phyloP scores from a whole-genome alignment of 306 rosid species.

The Arachis hypogaea region DNA sequence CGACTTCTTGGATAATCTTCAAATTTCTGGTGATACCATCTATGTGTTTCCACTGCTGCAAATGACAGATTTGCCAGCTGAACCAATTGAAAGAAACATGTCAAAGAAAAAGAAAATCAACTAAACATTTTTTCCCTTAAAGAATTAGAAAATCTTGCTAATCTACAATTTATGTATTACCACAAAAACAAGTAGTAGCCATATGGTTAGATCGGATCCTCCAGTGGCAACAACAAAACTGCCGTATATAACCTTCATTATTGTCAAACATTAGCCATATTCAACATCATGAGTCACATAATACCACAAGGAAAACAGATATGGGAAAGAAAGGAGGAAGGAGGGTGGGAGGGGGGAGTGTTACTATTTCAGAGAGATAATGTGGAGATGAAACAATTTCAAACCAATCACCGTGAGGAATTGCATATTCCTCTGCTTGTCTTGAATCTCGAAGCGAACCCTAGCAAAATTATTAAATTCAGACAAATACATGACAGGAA shows the following conservation, averaged over 20 bases:
- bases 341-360: not conserved
- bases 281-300: constrained; percentile 2
- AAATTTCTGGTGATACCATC: constrained; percentile 79
- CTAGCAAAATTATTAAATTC: constrained; percentile 40
- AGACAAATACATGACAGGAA: no score
- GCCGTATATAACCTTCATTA: constrained; percentile 73
- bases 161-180: constrained; percentile 47
- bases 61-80: constrained; percentile 76
- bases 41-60: constrained; percentile 85
- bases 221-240: constrained; percentile 84
- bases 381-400: constrained; percentile 83
- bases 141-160: constrained; percentile 18
- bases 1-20: constrained; percentile 70
- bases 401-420: constrained; percentile 92
- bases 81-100: constrained; percentile 19
- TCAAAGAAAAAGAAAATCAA: constrained; percentile 18
- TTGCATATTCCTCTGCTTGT: constrained; percentile 61
- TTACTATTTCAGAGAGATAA: constrained; percentile 90
- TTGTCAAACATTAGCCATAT: constrained; percentile 32
- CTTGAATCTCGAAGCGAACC: constrained; percentile 72
- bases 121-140: not conserved
- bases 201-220: constrained; percentile 73
- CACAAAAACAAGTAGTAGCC: constrained; percentile 84
- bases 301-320: not conserved
- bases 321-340: constrained; percentile 17